Evolutionary conservation across 805 yeast genomes (phyloP), one percentile per base, ranked within the genome.

Genomic region (Kodamaea sagamina): DNA sequence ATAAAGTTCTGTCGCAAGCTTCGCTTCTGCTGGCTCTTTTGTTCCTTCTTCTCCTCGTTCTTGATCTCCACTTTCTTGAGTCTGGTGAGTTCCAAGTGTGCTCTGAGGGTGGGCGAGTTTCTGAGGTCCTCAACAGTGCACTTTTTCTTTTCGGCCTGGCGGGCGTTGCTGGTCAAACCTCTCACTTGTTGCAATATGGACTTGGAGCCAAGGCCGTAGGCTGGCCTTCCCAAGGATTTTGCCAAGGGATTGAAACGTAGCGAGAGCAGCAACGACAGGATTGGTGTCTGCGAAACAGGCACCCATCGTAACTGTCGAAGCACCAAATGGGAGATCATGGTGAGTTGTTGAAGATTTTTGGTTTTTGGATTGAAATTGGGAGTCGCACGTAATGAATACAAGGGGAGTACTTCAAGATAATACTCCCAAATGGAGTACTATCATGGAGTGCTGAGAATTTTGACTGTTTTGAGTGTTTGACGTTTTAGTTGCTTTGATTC

Each of bases 1-100:
- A 48, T 50, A 29, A 68, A 41, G 48, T 71, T 71, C 45, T 68
- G 59, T 21, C 52, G 50, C 43, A 71, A 60, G 11, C 58, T 58
- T 34, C 61, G 56, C 36, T 55, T 60, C 10, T 56, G 55, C 15
- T 58, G 53, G 21, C 54, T 58, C 17, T 50, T 53, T 27, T 47
- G 53, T 29, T 51, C 47, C 32, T 48, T 47, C 45, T 59, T 60
- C 43, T 69, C 73, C 47, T 65, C 68, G 22, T 58, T 55, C 27
- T 48, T 55, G 31, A 57, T 48, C 37, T 59, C 63, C 9, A 37
- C 47, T 39, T 61, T 55, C 40, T 53, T 57, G 21, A 53, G 36
- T 32, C 51, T 56, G 7, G 68, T 50, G 3, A 54, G 36, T 32
- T 63, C 65, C 47, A 68, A 53, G 45, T 66, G 72, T 4, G 52